Evolutionary conservation across 116 monocot species (phyloP), one percentile per base, ranked within the genome.

Genomic region (Iris pallida): DNA sequence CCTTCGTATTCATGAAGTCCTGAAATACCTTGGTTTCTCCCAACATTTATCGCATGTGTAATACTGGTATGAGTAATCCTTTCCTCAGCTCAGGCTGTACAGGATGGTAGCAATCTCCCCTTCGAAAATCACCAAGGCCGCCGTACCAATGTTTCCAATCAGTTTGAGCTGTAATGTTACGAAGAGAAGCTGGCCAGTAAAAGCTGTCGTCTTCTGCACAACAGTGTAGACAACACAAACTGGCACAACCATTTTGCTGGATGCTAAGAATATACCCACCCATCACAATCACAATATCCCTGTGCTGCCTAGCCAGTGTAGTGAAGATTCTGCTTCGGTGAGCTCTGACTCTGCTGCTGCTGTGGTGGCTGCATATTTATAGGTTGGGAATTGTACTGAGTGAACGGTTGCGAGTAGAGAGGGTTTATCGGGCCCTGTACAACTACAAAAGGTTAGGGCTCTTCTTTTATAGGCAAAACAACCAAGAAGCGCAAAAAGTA

Each of bases 341-440:
- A 42, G 67, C 67, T 67, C 67, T 67, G 67, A 16, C 55, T 67
- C 55, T 67, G 67, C 54, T 67, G 54, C 67, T 53, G 54, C 10
- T 41, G 85, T 13, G 78, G 74, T 30, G 86, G 73, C 16, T 89
- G 89, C 66, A 79, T 44, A 73, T 85, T 85, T 59, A 68, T 80
- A 52, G 91, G 84, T 60, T 86, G 96, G 17, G 83, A 55, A 46
- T 76, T 87, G 71, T 92, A 97, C 14, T 97, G 97, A 52, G 76
- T 65, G 47, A 85, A 97, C 5, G 83, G 83, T 55, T 97, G 97
- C 0, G 97, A 90, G 55, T 92, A 92, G 20, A 90, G 64, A 15
- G 92, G 83, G 55, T 87, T 87, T 85, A 92, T 87, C 59, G 81
- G 41, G 55, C 92, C 86, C 97, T 97, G 85, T 2, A 58, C 11